Evolutionary conservation across 805 yeast genomes (phyloP).

Genomic region (Pichia gijzeniarum): DNA sequence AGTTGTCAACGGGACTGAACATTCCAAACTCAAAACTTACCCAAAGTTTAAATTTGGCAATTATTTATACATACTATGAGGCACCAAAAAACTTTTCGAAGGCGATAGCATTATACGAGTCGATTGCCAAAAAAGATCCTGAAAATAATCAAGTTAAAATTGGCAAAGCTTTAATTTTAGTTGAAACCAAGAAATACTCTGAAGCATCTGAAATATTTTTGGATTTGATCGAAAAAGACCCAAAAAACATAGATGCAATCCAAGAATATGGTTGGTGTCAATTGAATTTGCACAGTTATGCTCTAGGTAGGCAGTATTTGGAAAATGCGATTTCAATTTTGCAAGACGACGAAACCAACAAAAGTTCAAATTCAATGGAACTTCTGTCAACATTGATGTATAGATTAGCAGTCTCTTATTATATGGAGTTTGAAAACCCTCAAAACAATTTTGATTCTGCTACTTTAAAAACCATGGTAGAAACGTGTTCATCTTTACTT

Average conservation of each 20-base stretch:
- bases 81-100: slow-evolving; percentile 81
- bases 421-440: slow-evolving; percentile 29
- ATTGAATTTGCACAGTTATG: slow-evolving; percentile 44
- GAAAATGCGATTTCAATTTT: slow-evolving; percentile 32
- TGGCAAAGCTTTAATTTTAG: slow-evolving; percentile 75
- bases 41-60: slow-evolving; percentile 60
- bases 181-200: slow-evolving; percentile 53
- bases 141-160: slow-evolving; percentile 51
- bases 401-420: slow-evolving; percentile 65
- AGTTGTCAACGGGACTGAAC: slow-evolving; percentile 39
- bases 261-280: slow-evolving; percentile 77
- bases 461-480: not conserved
- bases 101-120: slow-evolving; percentile 67
- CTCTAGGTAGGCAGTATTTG: slow-evolving; percentile 48
- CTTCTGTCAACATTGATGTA: slow-evolving; percentile 56
- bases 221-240: slow-evolving; percentile 41
- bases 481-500: slow-evolving; percentile 29
- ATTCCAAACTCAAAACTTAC: slow-evolving; percentile 51
- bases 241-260: slow-evolving; percentile 53
- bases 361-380: slow-evolving; percentile 42
- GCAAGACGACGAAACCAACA: slow-evolving; percentile 5
- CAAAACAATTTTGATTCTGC: slow-evolving; percentile 6
- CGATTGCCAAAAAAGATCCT: slow-evolving; percentile 40
- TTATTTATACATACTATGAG: slow-evolving; percentile 74
- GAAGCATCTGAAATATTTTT: slow-evolving; percentile 44